Percentiles rank a stretch among this genome's conserved stretches.
Evolutionary conservation across 164 flowering plant genomes (phyloP).

Genomic region (Annona cherimola): DNA sequence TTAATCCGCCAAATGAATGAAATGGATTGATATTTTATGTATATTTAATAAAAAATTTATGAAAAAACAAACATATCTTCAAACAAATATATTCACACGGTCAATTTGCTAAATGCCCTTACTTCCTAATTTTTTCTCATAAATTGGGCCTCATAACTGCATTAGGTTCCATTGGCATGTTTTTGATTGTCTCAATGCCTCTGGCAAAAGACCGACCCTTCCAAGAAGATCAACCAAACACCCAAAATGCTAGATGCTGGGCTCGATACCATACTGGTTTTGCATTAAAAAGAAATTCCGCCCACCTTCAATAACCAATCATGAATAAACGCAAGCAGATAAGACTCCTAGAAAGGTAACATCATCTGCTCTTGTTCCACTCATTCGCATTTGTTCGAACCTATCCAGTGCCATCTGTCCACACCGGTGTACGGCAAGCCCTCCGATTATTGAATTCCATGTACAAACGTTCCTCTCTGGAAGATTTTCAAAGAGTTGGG

Average conservation of each 20-base stretch:
- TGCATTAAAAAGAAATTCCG: slow-evolving; percentile 16
- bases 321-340: slow-evolving; percentile 23
- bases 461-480: slow-evolving; percentile 12
- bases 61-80: too few relatives aligned
- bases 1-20: too few relatives aligned
- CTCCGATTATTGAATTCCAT: slow-evolving; percentile 26
- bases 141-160: slow-evolving; percentile 22
- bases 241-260: slow-evolving; percentile 25
- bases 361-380: slow-evolving; percentile 14
- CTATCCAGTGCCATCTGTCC: slow-evolving; percentile 20
- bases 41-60: too few relatives aligned
- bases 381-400: slow-evolving; percentile 12
- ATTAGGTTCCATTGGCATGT: slow-evolving; percentile 21
- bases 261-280: slow-evolving; percentile 9
- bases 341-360: slow-evolving; percentile 23
- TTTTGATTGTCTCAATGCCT: slow-evolving; percentile 16
- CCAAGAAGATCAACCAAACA: slow-evolving; percentile 26
- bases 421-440: slow-evolving; percentile 23
- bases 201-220: slow-evolving; percentile 19
- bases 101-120: too few relatives aligned
- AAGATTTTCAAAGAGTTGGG: slow-evolving; percentile 14
- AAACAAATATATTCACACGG: too few relatives aligned
- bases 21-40: too few relatives aligned
- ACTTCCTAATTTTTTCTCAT: too few relatives aligned
- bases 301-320: slow-evolving; percentile 19